Evolutionary conservation across 306 rosid genomes (phyloP), one percentile per base, ranked within the genome.

Genomic region (Vigna nakashimae): DNA sequence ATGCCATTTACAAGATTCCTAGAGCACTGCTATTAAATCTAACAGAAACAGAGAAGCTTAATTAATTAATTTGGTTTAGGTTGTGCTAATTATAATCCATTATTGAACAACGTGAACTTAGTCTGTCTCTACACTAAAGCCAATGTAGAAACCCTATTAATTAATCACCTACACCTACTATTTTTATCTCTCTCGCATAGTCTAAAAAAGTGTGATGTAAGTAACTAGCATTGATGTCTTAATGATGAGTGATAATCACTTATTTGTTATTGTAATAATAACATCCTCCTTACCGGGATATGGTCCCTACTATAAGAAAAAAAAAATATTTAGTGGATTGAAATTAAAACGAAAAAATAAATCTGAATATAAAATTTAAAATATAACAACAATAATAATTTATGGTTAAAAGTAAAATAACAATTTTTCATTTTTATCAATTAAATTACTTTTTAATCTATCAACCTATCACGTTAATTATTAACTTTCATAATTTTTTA

Each of bases 21-120:
- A 66, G 77, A 84, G 71, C 67, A 71, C 24, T 66, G 77, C 4
- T 65, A 45, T 80, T 62, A 68, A 85, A 81, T 75, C 76, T 69
- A 83, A 60, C 81, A 42, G 5, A 57, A 49, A 64, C 64, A 77
- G 24, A 24, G 30, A 42, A 9, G 5, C 13, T 40, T 74, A 65
- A 53, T 71, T 74, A 63, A 57, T 68, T 74, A 63, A 57, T 68
- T 76, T 56, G 62, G 64, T 76, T 56, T 53, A 69, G 20, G 74
- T 78, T 11, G 62, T 75, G 16, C 56, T 28, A 68, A 12, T 78
- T 50, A 43, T 38, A 68, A 81, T 69, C 69, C 83, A 87, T 87
- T 81, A 84, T 89, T 79, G 89, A 83, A 84, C 82, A 90, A 90
- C 91, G 90, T 89, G 96, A 81, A 75, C 80, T 83, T 78, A 88